Base-by-base conservation (phyloP, 2,329 filamentous ascomycete species). In the Botrytis fragariae region DNA sequence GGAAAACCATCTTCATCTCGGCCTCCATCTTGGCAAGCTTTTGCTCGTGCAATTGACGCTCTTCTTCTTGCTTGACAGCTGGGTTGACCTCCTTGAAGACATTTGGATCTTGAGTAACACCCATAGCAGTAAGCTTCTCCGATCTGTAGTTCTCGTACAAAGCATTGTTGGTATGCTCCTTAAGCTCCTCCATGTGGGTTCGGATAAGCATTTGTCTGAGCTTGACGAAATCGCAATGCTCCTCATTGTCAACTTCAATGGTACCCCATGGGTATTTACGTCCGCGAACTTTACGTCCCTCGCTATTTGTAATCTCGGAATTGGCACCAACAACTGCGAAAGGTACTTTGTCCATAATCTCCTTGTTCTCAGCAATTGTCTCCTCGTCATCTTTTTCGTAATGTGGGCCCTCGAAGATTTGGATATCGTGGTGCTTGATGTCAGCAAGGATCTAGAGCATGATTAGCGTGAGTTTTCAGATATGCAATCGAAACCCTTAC, bases 1-100 rank as follows among this genome's bases (percentile, higher is more conserved):
- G 96, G 94, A 99, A 99, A 79, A 99, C 96, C 93, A 98, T 97
- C 93, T 99, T 99, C 96, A 99, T 99, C 85, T 99, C 96, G 81
- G 94, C 91, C 85, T 99, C 96, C 96, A 99, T 99, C 93, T 99
- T 99, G 84, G 95, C 94, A 80, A 99, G 93, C 89, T 99, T 99
- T 89, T 98, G 95, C 86, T 99, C 96, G 89, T 99, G 96, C 79
- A 99, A 88, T 77, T 93, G 92, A 81, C 96, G 94, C 88, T 99
- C 96, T 86, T 99, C 96, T 84, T 99, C 96, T 86, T 99, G 96
- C 92, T 99, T 99, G 85, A 98, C 96, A 64, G 96, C 95, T 76
- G 96, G 96, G 90, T 99, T 99, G 88, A 99, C 94, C 91, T 99
- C 96, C 90, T 99, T 99, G 93, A 99, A 99, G 79, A 99, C 96